phyloP scores from a whole-genome alignment of 2,329 filamentous ascomycete genomes.

The Fusarium longipes region DNA sequence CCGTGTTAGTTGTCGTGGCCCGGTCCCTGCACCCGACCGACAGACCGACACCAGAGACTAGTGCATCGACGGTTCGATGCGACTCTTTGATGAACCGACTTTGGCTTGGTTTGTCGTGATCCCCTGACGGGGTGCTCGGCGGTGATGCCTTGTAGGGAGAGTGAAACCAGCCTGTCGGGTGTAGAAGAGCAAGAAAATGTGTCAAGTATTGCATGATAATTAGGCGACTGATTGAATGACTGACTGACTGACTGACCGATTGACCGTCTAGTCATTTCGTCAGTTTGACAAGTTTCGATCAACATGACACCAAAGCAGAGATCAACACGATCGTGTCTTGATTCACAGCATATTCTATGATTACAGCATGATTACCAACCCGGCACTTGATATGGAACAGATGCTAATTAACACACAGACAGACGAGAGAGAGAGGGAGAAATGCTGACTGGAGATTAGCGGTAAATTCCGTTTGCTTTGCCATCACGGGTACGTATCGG shows the following conservation, averaged over 20 bases:
- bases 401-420: not conserved
- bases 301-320: conserved; percentile 13
- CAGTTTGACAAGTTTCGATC: not conserved
- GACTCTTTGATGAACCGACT: conserved; percentile 28
- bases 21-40: conserved; percentile 33
- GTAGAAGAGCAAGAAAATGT: conserved; percentile 21
- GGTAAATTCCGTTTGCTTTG: conserved; percentile 6
- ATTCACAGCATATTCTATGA: not conserved
- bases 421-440: not conserved
- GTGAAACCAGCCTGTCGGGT: conserved; percentile 33
- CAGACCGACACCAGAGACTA: not conserved
- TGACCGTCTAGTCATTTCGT: conserved; percentile 15
- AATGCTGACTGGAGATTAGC: conserved; percentile 2
- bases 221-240: not conserved
- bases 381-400: not conserved
- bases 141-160: conserved; percentile 13
- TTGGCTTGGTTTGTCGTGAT: conserved; percentile 31
- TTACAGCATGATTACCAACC: conserved; percentile 37
- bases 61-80: conserved; percentile 24
- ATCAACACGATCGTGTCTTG: conserved; percentile 1
- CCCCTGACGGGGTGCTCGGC: not conserved
- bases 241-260: not conserved
- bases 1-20: conserved; percentile 22
- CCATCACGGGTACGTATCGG: no score
- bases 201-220: not conserved